phyloP scores from a whole-genome alignment of 2,329 filamentous ascomycete species.

The Aspergillus melleus region DNA sequence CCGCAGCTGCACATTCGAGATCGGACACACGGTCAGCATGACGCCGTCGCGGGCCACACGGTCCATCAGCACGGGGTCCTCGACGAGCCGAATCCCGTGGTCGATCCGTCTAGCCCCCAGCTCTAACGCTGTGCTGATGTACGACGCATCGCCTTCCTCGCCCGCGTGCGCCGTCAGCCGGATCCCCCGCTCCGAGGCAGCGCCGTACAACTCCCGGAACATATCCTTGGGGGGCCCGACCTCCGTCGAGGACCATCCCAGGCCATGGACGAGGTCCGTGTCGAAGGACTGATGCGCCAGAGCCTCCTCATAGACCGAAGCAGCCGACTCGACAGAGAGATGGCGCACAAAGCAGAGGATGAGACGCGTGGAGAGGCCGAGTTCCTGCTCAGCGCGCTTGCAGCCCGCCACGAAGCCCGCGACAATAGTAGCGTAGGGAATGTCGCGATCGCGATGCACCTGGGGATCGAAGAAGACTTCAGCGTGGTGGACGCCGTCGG shows the following conservation, averaged over 20 bases:
- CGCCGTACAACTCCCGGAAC: constrained; percentile 63
- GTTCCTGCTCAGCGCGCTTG: constrained; percentile 58
- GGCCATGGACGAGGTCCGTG: constrained; percentile 57
- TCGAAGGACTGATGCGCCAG: constrained; percentile 42
- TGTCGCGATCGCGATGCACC: constrained; percentile 65
- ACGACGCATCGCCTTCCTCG: constrained; percentile 69
- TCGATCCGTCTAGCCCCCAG: constrained; percentile 69
- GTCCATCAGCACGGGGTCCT: constrained; percentile 60
- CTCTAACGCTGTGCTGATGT: constrained; percentile 65
- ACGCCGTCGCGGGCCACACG: constrained; percentile 58
- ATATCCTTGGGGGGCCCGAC: constrained; percentile 56
- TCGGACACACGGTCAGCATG: constrained; percentile 69
- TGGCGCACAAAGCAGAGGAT: constrained; percentile 74
- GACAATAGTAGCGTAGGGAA: constrained; percentile 65
- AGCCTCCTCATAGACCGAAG: constrained; percentile 42
- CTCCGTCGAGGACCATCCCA: constrained; percentile 68
- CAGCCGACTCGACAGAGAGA: constrained; percentile 61
- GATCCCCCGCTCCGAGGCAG: constrained; percentile 55
- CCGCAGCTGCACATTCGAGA: constrained; percentile 69
- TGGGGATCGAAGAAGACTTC: constrained; percentile 83
- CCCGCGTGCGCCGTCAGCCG: constrained; percentile 72
- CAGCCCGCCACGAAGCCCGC: constrained; percentile 63
- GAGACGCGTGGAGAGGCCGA: constrained; percentile 65
- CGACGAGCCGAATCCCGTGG: constrained; percentile 67
- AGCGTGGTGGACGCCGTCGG: constrained; percentile 68